Evolutionary conservation across 2,329 filamentous ascomycete species (phyloP).

Genomic region (Nigrospora sphaerica): DNA sequence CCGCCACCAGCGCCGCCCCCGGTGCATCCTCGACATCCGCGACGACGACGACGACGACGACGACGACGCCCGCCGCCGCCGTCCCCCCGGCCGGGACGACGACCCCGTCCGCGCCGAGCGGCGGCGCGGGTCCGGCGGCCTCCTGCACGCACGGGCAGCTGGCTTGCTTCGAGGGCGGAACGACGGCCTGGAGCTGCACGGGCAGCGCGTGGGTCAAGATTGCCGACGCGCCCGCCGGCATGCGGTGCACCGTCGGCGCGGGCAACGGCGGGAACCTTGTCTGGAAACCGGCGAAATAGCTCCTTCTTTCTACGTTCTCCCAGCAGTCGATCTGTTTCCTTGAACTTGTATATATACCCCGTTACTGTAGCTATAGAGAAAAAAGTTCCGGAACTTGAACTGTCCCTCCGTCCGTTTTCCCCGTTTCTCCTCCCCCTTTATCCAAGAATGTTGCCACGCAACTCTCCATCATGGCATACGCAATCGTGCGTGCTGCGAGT

Average conservation of each 20-base stretch:
- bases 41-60: not conserved
- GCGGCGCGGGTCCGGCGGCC: not conserved
- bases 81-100: not conserved
- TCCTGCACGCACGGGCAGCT: not conserved
- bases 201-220: slow-evolving; percentile 1
- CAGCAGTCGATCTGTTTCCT: no score
- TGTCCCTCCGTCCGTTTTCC: no score
- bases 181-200: not conserved
- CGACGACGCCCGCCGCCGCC: not conserved
- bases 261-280: not conserved
- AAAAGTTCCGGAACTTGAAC: no score
- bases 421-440: no score
- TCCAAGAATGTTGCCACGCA: no score
- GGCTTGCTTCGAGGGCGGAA: not conserved
- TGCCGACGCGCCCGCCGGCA: not conserved
- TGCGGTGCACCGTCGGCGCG: not conserved
- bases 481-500: no score
- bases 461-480: no score
- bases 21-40: not conserved
- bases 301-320: no score
- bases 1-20: not conserved
- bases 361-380: no score
- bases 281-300: no score
- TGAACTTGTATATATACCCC: no score
- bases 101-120: no score